These are phyloP conservation scores for Fusarium sacchari DNA, from an alignment of 2,329 filamentous ascomycete genomes.

Conservation along the genomic window DNA sequence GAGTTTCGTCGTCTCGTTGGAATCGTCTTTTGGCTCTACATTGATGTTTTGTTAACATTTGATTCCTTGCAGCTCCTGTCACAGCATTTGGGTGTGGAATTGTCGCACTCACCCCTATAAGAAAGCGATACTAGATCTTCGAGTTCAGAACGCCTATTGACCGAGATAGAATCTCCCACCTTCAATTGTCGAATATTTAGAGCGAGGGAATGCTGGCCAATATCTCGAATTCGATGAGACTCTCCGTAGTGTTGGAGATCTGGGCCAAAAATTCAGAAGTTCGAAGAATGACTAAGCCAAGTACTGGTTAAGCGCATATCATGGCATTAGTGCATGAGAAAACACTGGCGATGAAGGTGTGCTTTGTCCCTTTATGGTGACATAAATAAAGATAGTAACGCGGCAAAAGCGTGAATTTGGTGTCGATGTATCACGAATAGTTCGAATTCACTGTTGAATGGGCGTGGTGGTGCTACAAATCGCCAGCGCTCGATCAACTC, in stretches of 20 bases:
- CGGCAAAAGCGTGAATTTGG: not conserved
- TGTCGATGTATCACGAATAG: not conserved
- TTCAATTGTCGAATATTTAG: conserved; percentile 1
- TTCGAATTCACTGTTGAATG: not conserved
- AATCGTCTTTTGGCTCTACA: conserved; percentile 4
- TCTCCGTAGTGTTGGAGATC: conserved; percentile 14
- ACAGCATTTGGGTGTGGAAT: not conserved
- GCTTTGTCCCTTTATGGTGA: not conserved
- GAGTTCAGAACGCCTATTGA: not conserved
- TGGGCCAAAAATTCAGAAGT: conserved; percentile 40
- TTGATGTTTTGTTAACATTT: conserved; percentile 4
- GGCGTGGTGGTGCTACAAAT: not conserved
- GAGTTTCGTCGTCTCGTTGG: not conserved
- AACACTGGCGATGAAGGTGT: not conserved
- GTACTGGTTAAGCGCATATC: conserved; percentile 11
- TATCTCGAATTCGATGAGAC: conserved; percentile 20
- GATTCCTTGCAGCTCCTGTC: not conserved
- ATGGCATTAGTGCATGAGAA: conserved; percentile 16
- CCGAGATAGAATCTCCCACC: not conserved
- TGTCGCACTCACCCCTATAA: conserved; percentile 24
- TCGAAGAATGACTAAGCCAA: conserved; percentile 34
- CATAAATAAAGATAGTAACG: not conserved
- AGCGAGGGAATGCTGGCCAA: conserved; percentile 21
- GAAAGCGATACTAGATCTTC: not conserved
- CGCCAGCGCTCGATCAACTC: not conserved